A percentile compares a stretch with the other conserved stretches of the same genome.
Conservation (phyloP, 176 grass and related monocot species). For the Oryza brachyantha region DNA sequence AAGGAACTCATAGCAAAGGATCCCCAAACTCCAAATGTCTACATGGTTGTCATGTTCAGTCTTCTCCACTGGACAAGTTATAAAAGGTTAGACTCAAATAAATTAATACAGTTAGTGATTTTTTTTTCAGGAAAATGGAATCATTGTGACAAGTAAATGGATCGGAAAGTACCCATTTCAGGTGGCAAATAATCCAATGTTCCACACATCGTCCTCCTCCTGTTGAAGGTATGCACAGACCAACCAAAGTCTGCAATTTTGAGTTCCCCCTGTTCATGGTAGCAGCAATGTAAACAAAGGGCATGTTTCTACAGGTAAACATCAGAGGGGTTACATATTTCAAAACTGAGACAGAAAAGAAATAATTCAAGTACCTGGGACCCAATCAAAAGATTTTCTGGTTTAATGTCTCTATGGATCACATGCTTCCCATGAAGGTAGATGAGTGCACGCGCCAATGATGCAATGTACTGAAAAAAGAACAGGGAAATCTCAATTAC, state of each 20-base stretch:
- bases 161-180: slow-evolving; percentile 85
- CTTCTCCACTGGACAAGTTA: slow-evolving; percentile 68
- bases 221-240: slow-evolving; percentile 90
- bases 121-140: not conserved
- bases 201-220: slow-evolving; percentile 89
- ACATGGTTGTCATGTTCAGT: slow-evolving; percentile 86
- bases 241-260: slow-evolving; percentile 99
- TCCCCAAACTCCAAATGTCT: slow-evolving; percentile 94
- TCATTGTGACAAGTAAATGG: not conserved
- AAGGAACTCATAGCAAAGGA: slow-evolving; percentile 91
- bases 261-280: slow-evolving; percentile 59
- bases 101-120: not conserved
- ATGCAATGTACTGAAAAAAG: slow-evolving; percentile 76
- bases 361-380: slow-evolving; percentile 47
- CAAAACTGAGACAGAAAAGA: not conserved
- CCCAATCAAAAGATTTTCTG: slow-evolving; percentile 87
- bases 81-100: slow-evolving; percentile 15
- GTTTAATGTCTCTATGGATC: slow-evolving; percentile 95
- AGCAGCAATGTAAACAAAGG: slow-evolving; percentile 22
- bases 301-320: not conserved
- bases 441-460: slow-evolving; percentile 70
- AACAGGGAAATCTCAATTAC: not conserved
- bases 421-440: slow-evolving; percentile 94
- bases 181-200: slow-evolving; percentile 94
- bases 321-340: not conserved